These are phyloP conservation scores for Nakazawaea anatomiae DNA, from an alignment of 805 yeast genomes.

Conservation along the genomic window DNA sequence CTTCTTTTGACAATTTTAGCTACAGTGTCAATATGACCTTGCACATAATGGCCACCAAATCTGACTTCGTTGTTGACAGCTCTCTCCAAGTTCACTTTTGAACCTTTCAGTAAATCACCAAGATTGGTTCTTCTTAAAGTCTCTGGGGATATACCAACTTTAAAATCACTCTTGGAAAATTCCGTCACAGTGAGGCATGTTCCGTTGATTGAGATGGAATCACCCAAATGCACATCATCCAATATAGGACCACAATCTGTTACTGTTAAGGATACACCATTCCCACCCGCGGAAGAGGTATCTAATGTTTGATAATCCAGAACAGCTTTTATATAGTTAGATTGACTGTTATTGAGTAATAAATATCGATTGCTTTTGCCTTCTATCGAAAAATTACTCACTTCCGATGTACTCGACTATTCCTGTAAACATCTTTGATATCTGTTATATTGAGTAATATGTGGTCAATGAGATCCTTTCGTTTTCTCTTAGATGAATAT, in stretches of 20 bases:
- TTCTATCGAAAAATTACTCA: conserved; percentile 10
- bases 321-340: conserved; percentile 25
- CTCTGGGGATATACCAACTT: conserved; percentile 91
- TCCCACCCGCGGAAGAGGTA: conserved; percentile 50
- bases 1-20: conserved; percentile 52
- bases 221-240: conserved; percentile 85
- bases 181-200: conserved; percentile 90
- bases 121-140: conserved; percentile 78
- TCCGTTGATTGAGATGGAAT: conserved; percentile 88
- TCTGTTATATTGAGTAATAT: too few species aligned
- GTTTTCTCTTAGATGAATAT: background rate
- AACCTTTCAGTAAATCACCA: conserved; percentile 51
- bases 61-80: conserved; percentile 79
- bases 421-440: conserved; percentile 78
- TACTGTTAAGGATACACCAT: conserved; percentile 69
- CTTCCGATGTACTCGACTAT: conserved; percentile 82
- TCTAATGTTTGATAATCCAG: conserved; percentile 42
- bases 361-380: too few species aligned
- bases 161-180: conserved; percentile 55
- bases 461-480: background rate
- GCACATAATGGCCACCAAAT: conserved; percentile 96
- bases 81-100: conserved; percentile 80
- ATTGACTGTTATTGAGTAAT: too few species aligned
- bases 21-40: conserved; percentile 93
- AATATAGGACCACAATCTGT: conserved; percentile 57